These are phyloP conservation scores for Marsdenia floribunda DNA, from an alignment of 257 asterid species.

Conservation along the genomic window DNA sequence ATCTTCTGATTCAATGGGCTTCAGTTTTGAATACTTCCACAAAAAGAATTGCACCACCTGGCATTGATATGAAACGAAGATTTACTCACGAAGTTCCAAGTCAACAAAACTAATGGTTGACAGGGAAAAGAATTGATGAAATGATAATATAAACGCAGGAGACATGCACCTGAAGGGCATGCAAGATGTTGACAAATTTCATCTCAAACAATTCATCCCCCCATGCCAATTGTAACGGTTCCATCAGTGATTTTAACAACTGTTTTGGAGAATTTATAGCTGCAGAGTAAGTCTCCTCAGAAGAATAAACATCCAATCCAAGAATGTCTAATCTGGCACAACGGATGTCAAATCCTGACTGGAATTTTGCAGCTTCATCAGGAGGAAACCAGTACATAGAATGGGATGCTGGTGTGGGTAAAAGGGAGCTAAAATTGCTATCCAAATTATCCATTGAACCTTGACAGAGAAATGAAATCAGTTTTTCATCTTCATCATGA, in stretches of 20 bases:
- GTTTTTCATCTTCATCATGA: constrained; percentile 76
- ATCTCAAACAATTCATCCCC: constrained; percentile 41
- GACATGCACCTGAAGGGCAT: constrained; percentile 78
- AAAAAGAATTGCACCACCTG: constrained; percentile 61
- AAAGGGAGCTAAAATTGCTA: constrained; percentile 23
- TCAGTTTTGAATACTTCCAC: constrained; percentile 41
- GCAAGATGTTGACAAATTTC: constrained; percentile 61
- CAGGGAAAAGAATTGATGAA: background rate
- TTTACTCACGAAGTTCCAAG: background rate
- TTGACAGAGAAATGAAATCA: constrained; percentile 50
- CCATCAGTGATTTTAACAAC: constrained; percentile 38
- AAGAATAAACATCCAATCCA: constrained; percentile 52
- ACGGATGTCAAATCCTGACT: constrained; percentile 75
- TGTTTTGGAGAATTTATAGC: constrained; percentile 30
- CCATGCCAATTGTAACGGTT: constrained; percentile 43
- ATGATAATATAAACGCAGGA: background rate
- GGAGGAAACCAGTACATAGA: constrained; percentile 97
- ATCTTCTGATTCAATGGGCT: constrained; percentile 20
- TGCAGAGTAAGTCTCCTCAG: constrained; percentile 16
- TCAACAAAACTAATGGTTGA: background rate
- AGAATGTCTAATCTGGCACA: constrained; percentile 61
- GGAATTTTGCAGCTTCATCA: constrained; percentile 54
- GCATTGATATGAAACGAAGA: constrained; percentile 5
- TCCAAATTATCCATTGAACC: constrained; percentile 21
- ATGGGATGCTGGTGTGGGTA: constrained; percentile 56